phyloP scores from a whole-genome alignment of 2,329 filamentous ascomycete genomes.

The Colletotrichum sp. region DNA sequence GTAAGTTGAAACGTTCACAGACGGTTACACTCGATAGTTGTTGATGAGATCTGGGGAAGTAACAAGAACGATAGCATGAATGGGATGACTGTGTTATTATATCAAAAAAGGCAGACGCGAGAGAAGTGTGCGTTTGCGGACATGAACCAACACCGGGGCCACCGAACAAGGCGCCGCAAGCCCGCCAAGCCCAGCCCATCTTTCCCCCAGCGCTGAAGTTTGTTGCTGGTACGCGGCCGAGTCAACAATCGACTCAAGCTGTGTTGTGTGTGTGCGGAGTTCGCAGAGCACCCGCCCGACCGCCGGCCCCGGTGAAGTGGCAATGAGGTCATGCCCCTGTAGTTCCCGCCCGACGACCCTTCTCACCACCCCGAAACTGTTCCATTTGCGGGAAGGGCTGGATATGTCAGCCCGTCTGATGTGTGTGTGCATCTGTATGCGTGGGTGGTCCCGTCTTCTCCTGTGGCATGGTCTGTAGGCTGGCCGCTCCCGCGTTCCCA shows the following conservation, averaged over 20 bases:
- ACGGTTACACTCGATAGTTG: neutral
- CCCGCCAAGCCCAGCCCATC: neutral
- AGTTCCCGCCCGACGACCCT: neutral
- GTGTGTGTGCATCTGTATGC: neutral
- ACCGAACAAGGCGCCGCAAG: neutral
- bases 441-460: neutral
- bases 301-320: conserved; percentile 1
- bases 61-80: neutral
- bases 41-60: neutral
- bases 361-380: neutral
- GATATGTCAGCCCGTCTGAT: neutral
- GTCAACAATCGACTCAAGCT: neutral
- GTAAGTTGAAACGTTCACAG: neutral
- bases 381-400: neutral
- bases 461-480: neutral
- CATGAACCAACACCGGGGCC: neutral
- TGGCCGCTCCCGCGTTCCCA: neutral
- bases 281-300: conserved; percentile 6
- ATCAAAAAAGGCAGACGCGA: neutral
- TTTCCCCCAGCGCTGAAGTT: neutral
- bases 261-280: neutral
- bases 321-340: conserved; percentile 11
- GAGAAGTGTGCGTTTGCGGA: neutral
- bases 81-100: neutral
- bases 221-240: neutral